Percentiles rank a stretch among this genome's conserved stretches.
These are phyloP conservation scores for Chaetomium olivaceum DNA, from an alignment of 2,329 filamentous ascomycete genomes.

Conservation along the genomic window DNA sequence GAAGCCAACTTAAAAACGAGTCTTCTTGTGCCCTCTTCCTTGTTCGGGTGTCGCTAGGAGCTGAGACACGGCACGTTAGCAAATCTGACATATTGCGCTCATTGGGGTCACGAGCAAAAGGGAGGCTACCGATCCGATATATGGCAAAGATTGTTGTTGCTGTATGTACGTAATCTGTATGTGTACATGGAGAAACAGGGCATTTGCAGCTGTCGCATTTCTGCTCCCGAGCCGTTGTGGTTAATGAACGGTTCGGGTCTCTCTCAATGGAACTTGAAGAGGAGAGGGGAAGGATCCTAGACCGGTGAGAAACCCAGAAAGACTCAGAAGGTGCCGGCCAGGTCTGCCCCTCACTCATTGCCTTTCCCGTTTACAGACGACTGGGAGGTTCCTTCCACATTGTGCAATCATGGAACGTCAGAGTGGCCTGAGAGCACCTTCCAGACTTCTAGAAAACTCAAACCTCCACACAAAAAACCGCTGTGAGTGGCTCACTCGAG, in stretches of 20 bases:
- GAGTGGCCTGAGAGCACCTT: background rate
- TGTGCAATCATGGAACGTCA: background rate
- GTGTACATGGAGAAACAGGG: background rate
- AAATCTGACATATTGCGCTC: background rate
- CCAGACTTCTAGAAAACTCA: background rate
- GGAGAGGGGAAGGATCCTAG: background rate
- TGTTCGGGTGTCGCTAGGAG: background rate
- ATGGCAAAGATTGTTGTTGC: background rate
- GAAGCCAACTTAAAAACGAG: background rate
- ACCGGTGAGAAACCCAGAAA: background rate
- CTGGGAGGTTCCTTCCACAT: background rate
- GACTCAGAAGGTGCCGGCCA: background rate
- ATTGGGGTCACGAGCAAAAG: background rate
- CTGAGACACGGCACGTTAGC: background rate
- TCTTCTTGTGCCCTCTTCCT: background rate
- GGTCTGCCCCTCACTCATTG: background rate
- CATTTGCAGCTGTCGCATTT: background rate
- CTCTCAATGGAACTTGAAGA: background rate
- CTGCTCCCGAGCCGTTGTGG: constrained; percentile 3
- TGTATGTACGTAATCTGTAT: background rate
- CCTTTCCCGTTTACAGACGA: background rate
- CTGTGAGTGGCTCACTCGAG: background rate
- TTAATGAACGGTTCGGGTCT: background rate
- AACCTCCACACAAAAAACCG: background rate
- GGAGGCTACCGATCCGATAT: background rate